Evolutionary conservation across 129 eudicot species (phyloP).

Genomic region (Escallonia herrerae): DNA sequence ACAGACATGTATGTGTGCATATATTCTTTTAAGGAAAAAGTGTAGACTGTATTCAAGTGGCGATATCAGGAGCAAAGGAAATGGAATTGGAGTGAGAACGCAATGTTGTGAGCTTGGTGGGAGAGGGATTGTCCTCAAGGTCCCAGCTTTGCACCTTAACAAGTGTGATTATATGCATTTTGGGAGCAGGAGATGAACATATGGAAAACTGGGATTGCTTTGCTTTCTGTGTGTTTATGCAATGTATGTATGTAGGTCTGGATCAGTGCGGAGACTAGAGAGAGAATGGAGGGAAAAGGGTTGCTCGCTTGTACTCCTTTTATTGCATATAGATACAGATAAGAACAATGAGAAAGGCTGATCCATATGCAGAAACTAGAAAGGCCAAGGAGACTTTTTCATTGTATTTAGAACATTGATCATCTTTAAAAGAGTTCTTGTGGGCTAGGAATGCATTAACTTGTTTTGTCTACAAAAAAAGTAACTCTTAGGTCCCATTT

Average conservation of each 20-base stretch:
- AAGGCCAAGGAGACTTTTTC: background rate
- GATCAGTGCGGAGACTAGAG: background rate
- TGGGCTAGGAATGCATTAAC: background rate
- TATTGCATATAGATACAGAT: background rate
- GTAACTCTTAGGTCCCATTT: too few species aligned
- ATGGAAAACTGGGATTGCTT: background rate
- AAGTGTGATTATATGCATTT: background rate
- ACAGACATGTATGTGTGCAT: too few species aligned
- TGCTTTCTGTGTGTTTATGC: slow-evolving; percentile 20
- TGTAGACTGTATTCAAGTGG: slow-evolving; percentile 13
- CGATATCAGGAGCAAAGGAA: slow-evolving; percentile 14
- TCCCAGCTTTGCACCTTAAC: slow-evolving; percentile 33
- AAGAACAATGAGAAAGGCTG: background rate
- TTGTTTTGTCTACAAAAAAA: background rate
- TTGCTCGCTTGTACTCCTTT: background rate
- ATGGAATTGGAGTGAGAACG: slow-evolving; percentile 16
- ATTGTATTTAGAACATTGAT: background rate
- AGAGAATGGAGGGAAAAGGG: background rate
- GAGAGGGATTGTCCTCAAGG: slow-evolving; percentile 33
- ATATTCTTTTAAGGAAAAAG: background rate
- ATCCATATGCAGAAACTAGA: background rate
- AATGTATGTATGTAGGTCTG: slow-evolving; percentile 17
- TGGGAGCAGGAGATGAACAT: background rate
- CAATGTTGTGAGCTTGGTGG: background rate
- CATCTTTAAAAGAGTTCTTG: slow-evolving; percentile 4